Evolutionary conservation across 257 asterid genomes (phyloP), one percentile per base, ranked within the genome.

Genomic region (Fraxinus americana): DNA sequence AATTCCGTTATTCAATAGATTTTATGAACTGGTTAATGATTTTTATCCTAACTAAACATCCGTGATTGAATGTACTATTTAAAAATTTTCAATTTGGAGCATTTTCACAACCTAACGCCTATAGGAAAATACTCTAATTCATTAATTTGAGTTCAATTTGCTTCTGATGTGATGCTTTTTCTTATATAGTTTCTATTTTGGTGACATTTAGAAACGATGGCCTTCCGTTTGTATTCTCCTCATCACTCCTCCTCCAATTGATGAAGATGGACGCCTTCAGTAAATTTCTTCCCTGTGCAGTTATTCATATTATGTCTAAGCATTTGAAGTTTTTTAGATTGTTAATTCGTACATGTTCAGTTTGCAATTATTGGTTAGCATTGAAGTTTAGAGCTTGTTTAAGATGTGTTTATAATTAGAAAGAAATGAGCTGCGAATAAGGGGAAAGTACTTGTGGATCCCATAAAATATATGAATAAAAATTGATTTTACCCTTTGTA

Each of bases 221-320:
- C 96, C 95, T 8, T 80, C 89, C 0, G 81, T 92, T 74, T 82
- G 66, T 71, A 80, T 94, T 67, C 54, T 94, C 80, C 93, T 94
- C 87, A 89, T 91, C 83, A 83, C 98, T 19, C 98, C 96, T 61
- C 98, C 98, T 23, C 89, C 92, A 97, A 7, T 83, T 19, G 94
- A 93, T 75, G 99, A 95, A 86, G 91, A 85, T 25, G 85, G 84
- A 8, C 89, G 98, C 9, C 83, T 93, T 84, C 82, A 77, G 99
- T 93, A 86, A 86, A 75, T 72, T 71, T 70, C 66, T 38, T 78
- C 54, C 66, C 32, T 30, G 25, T 21, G 10, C 34, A 17, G 65
- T 63, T 2, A 8, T 45, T 39, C 48, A 38, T 61, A 27, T 54
- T 54, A 19, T 12, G n/a, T 27, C 9, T 12, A 27, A 66, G 29